Percentiles rank a stretch among this genome's conserved stretches.
Conservation (phyloP, 192 early-diverging fungal species). For the Linnemannia zychae region DNA sequence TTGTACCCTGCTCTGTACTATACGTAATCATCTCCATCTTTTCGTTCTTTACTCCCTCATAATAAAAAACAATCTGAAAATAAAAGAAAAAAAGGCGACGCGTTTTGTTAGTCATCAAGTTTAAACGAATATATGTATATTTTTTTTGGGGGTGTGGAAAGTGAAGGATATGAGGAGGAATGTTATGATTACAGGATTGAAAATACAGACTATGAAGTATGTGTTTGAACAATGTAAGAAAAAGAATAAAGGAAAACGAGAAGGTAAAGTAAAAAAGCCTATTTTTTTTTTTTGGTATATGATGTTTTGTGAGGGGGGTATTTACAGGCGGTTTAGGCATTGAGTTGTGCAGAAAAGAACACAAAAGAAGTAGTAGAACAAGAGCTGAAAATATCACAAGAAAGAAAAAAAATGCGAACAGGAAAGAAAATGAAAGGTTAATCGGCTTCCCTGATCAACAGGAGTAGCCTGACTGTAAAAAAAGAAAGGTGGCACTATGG, state of each 20-base stretch:
- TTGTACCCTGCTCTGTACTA: too few relatives aligned
- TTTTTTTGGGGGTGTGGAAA: background rate
- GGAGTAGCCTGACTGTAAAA: background rate
- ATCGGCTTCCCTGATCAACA: background rate
- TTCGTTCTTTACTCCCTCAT: too few relatives aligned
- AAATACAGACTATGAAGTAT: background rate
- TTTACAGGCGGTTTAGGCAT: background rate
- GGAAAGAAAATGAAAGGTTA: background rate
- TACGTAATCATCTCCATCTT: too few relatives aligned
- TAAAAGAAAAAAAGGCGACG: too few relatives aligned
- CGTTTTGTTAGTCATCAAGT: too few relatives aligned
- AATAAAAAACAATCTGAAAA: too few relatives aligned
- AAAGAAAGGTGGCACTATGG: background rate
- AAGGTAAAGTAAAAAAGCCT: background rate
- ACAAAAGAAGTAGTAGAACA: background rate
- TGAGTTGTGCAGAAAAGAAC: background rate
- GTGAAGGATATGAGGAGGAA: too few relatives aligned
- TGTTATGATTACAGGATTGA: background rate
- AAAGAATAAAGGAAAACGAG: background rate
- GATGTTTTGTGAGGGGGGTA: background rate
- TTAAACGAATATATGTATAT: too few relatives aligned
- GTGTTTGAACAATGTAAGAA: background rate
- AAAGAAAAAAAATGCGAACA: background rate
- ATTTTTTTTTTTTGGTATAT: constrained; percentile 9
- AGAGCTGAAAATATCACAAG: too few relatives aligned